Percentiles rank a stretch among this genome's conserved stretches.
phyloP scores from a whole-genome alignment of 2,329 filamentous ascomycete genomes.

The Nakataea oryzae region DNA sequence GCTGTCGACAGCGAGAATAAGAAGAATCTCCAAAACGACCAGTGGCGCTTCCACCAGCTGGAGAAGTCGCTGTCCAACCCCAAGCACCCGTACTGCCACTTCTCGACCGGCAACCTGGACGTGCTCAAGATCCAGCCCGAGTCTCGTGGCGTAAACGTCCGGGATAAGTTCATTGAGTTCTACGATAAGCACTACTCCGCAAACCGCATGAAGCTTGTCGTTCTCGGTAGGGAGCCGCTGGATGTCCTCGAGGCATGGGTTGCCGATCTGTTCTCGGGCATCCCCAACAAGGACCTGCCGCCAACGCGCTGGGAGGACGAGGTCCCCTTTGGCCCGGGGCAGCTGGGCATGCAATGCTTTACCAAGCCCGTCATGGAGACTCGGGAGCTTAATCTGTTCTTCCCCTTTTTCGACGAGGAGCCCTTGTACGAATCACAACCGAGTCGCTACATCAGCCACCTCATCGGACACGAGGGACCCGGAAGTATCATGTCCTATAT shows the following conservation, averaged over 20 bases:
- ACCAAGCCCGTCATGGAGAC: conserved; percentile 89
- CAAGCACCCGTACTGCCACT: conserved; percentile 80
- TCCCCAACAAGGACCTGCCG: conserved; percentile 72
- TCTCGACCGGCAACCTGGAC: conserved; percentile 82
- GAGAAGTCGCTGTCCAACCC: conserved; percentile 83
- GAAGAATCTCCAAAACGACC: conserved; percentile 89
- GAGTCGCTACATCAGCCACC: conserved; percentile 74
- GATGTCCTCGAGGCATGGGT: conserved; percentile 80
- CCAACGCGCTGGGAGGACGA: conserved; percentile 44
- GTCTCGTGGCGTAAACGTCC: conserved; percentile 68
- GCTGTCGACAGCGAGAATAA: conserved; percentile 96
- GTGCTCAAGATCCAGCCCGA: conserved; percentile 77
- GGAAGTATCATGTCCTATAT: conserved; percentile 86
- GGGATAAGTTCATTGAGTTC: conserved; percentile 87
- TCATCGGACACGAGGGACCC: conserved; percentile 87
- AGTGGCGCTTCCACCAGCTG: conserved; percentile 79
- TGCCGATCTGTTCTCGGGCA: conserved; percentile 67
- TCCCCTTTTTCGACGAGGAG: conserved; percentile 81
- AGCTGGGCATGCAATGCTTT: conserved; percentile 61
- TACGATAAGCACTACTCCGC: conserved; percentile 84
- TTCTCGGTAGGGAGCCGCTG: conserved; percentile 71
- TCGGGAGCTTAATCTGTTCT: conserved; percentile 67
- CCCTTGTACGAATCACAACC: conserved; percentile 69
- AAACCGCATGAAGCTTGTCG: conserved; percentile 86
- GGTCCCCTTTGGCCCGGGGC: conserved; percentile 35